A percentile compares a stretch with the other conserved stretches of the same genome.
These are phyloP conservation scores for Venturia asperata DNA, from an alignment of 2,329 filamentous ascomycete species.

Conservation along the genomic window DNA sequence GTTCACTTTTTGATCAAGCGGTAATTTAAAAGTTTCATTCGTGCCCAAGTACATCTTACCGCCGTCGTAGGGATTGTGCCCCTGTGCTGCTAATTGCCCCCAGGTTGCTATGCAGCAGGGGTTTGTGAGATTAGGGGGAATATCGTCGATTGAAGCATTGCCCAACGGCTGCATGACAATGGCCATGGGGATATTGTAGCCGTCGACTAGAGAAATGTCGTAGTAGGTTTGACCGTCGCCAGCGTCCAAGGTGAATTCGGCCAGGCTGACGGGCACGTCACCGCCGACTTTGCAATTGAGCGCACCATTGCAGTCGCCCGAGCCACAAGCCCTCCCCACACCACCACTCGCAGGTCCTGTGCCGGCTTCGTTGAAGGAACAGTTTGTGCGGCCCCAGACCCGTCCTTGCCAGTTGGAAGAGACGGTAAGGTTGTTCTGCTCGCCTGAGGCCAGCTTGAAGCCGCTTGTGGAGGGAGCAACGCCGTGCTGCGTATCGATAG, in stretches of 20 bases:
- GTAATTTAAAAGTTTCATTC: conserved; percentile 59
- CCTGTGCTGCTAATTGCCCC: conserved; percentile 46
- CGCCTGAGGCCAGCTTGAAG: conserved; percentile 57
- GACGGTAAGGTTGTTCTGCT: conserved; percentile 56
- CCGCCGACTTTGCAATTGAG: conserved; percentile 64
- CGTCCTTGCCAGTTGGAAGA: conserved; percentile 71
- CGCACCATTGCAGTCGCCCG: conserved; percentile 68
- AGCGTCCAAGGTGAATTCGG: conserved; percentile 70
- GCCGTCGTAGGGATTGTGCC: conserved; percentile 41
- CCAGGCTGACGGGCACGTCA: conserved; percentile 65
- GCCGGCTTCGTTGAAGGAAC: conserved; percentile 62
- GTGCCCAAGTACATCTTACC: conserved; percentile 47
- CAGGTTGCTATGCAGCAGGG: conserved; percentile 67
- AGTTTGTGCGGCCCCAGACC: conserved; percentile 79
- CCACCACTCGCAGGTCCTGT: conserved; percentile 43
- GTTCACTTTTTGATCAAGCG: conserved; percentile 51
- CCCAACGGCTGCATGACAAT: conserved; percentile 45
- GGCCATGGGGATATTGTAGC: conserved; percentile 70
- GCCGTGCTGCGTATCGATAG: conserved; percentile 65
- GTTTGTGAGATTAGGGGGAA: conserved; percentile 71
- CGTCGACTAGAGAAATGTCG: conserved; percentile 78
- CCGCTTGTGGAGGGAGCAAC: conserved; percentile 59
- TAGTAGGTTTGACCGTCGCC: conserved; percentile 67
- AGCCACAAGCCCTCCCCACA: conserved; percentile 55
- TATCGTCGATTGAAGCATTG: conserved; percentile 52